These are phyloP conservation scores for Neospermospora avenae DNA, from an alignment of 2,329 filamentous ascomycete species.

Conservation along the genomic window DNA sequence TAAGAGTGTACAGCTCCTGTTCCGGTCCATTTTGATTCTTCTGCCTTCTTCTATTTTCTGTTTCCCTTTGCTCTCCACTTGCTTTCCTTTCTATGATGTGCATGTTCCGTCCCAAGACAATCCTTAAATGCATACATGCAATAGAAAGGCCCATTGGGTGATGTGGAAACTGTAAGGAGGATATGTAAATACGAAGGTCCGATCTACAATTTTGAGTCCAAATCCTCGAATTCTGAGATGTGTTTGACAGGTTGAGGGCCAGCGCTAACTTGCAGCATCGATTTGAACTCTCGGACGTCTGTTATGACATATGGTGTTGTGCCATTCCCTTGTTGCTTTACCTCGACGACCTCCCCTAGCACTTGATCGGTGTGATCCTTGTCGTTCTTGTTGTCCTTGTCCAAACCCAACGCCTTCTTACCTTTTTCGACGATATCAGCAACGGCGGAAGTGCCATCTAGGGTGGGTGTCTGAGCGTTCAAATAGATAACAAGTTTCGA, in stretches of 20 bases:
- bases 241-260: slow-evolving; percentile 72
- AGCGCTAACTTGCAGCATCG: slow-evolving; percentile 65
- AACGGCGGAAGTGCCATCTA: slow-evolving; percentile 38
- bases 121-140: not conserved
- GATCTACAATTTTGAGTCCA: slow-evolving; percentile 68
- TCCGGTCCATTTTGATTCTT: too few species aligned
- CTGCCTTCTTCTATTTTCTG: too few species aligned
- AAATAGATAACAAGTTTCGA: slow-evolving; percentile 86
- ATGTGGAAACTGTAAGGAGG: not conserved
- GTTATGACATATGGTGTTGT: slow-evolving; percentile 62
- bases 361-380: too few species aligned
- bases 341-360: slow-evolving; percentile 19
- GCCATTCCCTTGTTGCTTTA: slow-evolving; percentile 40
- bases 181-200: not conserved
- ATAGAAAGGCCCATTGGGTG: not conserved
- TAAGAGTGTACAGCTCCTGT: not conserved
- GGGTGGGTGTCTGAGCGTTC: slow-evolving; percentile 60
- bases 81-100: not conserved
- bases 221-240: slow-evolving; percentile 80
- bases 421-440: slow-evolving; percentile 40
- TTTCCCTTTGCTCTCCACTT: not conserved
- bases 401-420: slow-evolving; percentile 32
- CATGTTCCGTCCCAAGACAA: not conserved
- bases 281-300: slow-evolving; percentile 79
- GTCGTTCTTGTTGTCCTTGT: slow-evolving; percentile 35